A percentile compares a stretch with the other conserved stretches of the same genome.
Conservation (phyloP, 2,329 filamentous ascomycete species). For the Cadophora gregata region DNA sequence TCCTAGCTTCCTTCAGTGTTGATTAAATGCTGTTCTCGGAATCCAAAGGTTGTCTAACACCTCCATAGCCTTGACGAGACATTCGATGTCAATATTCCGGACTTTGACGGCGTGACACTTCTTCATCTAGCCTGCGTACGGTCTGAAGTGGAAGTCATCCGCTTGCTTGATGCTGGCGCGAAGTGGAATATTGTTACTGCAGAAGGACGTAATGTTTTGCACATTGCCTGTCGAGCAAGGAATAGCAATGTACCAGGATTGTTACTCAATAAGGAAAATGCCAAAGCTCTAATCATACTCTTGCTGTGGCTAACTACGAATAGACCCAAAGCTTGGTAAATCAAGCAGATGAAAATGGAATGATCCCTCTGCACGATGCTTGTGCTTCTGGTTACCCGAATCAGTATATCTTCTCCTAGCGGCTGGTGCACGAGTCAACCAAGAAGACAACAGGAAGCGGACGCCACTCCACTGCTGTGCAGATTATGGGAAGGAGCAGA, state of each 20-base stretch:
- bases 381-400: neutral
- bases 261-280: neutral
- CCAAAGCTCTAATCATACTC: neutral
- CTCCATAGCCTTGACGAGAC: neutral
- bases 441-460: neutral
- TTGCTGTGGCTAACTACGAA: neutral
- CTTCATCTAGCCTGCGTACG: conserved; percentile 23
- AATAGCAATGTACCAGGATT: neutral
- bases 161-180: neutral
- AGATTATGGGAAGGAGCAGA: neutral
- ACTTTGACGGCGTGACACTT: conserved; percentile 36
- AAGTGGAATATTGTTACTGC: neutral
- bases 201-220: neutral
- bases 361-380: neutral
- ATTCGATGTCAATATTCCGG: neutral
- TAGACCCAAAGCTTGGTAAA: neutral
- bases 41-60: neutral
- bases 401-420: neutral
- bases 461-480: neutral
- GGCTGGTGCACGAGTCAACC: neutral
- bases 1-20: no score
- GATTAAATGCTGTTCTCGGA: no score
- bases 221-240: neutral
- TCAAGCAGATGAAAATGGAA: neutral
- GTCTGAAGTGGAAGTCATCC: neutral